phyloP scores from a whole-genome alignment of 83 land plant species.

The Picea abies region DNA sequence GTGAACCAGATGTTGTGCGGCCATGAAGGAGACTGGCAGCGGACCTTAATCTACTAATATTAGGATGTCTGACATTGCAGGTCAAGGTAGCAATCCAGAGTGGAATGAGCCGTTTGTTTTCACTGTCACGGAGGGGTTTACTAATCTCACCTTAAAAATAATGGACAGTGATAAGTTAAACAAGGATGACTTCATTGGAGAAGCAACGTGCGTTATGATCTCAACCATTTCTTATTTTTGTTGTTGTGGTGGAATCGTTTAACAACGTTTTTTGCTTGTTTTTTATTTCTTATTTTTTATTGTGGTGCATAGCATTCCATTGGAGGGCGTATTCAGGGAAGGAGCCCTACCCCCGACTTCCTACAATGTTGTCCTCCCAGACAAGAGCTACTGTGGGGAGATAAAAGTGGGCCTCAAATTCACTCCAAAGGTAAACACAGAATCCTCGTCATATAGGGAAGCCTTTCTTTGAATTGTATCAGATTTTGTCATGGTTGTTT shows the following conservation, averaged over 20 bases:
- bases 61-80: no score
- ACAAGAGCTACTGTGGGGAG: slow-evolving; percentile 45
- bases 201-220: slow-evolving; percentile 40
- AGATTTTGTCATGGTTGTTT: no score
- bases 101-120: slow-evolving; percentile 79
- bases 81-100: slow-evolving; percentile 41
- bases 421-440: slow-evolving; percentile 27
- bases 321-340: background rate
- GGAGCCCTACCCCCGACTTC: slow-evolving; percentile 25
- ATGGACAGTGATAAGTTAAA: slow-evolving; percentile 53
- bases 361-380: slow-evolving; percentile 37
- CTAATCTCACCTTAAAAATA: slow-evolving; percentile 48
- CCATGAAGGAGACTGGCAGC: no score
- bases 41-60: no score
- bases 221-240: no score
- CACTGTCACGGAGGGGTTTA: slow-evolving; percentile 29
- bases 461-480: background rate
- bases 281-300: background rate
- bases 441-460: background rate
- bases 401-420: slow-evolving; percentile 44
- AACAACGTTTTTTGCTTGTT: no score
- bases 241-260: no score
- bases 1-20: no score
- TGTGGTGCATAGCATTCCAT: slow-evolving; percentile 12
- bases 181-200: slow-evolving; percentile 61